A percentile compares a stretch with the other conserved stretches of the same genome.
Evolutionary conservation across 257 asterid species (phyloP).

Genomic region (Handroanthus guayacan): DNA sequence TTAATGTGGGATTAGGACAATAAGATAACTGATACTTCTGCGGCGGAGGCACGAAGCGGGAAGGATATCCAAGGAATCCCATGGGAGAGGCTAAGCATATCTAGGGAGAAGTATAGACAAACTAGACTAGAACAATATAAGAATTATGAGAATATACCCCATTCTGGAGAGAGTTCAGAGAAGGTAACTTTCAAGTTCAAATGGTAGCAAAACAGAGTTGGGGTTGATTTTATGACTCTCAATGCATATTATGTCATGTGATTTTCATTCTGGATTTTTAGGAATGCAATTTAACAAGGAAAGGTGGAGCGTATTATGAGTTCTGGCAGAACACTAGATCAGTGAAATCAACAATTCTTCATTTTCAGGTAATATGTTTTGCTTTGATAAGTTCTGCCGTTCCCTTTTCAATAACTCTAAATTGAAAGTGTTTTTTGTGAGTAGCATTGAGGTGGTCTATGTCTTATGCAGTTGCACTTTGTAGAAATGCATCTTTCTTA

Average conservation of each 20-base stretch:
- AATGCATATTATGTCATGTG: background rate
- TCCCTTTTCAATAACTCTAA: slow-evolving; percentile 1
- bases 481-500: background rate
- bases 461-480: slow-evolving; percentile 14
- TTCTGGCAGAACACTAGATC: slow-evolving; percentile 70
- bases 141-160: slow-evolving; percentile 65
- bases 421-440: slow-evolving; percentile 6
- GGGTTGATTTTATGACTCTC: background rate
- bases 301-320: slow-evolving; percentile 61
- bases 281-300: slow-evolving; percentile 66
- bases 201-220: slow-evolving; percentile 11
- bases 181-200: slow-evolving; percentile 46
- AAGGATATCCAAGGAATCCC: slow-evolving; percentile 79
- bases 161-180: slow-evolving; percentile 54
- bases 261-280: slow-evolving; percentile 26
- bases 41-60: slow-evolving; percentile 69
- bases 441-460: slow-evolving; percentile 11
- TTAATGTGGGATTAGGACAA: slow-evolving; percentile 52
- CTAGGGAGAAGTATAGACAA: slow-evolving; percentile 62
- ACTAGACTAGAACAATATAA: slow-evolving; percentile 69
- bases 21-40: slow-evolving; percentile 62
- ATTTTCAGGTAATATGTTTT: slow-evolving; percentile 59
- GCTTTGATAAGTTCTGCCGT: background rate
- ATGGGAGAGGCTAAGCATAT: slow-evolving; percentile 66
- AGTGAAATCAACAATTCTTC: slow-evolving; percentile 68